phyloP scores from a whole-genome alignment of 2,329 filamentous ascomycete genomes.

The Dothidotthia symphoricarpi region DNA sequence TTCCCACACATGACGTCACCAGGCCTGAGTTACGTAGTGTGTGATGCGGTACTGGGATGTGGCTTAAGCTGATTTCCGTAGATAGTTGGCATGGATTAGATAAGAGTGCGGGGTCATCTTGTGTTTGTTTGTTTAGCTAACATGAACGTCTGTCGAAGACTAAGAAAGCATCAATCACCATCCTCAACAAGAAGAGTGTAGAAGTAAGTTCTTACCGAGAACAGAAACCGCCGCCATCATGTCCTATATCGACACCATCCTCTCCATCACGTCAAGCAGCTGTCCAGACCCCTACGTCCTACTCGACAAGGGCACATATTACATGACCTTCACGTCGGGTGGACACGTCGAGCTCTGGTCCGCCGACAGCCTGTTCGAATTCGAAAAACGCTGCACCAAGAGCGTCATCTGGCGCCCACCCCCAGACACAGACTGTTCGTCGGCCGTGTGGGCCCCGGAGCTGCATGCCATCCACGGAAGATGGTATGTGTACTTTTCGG shows the following conservation, averaged over 20 bases:
- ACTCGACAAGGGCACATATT: conserved; percentile 45
- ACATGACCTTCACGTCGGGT: conserved; percentile 49
- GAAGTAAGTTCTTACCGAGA: too few relatives aligned
- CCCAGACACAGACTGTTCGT: conserved; percentile 45
- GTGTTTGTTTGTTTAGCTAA: too few relatives aligned
- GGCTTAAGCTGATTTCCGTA: too few relatives aligned
- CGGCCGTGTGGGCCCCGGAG: conserved; percentile 57
- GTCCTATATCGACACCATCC: conserved; percentile 41
- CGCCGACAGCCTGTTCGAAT: conserved; percentile 41
- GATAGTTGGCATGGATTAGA: too few relatives aligned
- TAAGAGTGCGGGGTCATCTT: too few relatives aligned
- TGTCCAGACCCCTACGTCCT: conserved; percentile 50
- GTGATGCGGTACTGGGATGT: too few relatives aligned
- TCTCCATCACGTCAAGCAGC: conserved; percentile 43
- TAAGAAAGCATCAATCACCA: too few relatives aligned
- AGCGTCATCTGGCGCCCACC: conserved; percentile 47
- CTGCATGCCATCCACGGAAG: conserved; percentile 51
- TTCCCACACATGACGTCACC: too few relatives aligned
- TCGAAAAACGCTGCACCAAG: conserved; percentile 40
- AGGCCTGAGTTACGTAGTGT: too few relatives aligned
- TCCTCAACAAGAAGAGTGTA: too few relatives aligned
- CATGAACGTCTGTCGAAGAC: too few relatives aligned
- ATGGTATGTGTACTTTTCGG: conserved; percentile 57
- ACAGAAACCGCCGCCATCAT: too few relatives aligned
- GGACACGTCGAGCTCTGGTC: conserved; percentile 48